Base-by-base conservation (phyloP, 306 rosid genomes). In the Delonix regia region DNA sequence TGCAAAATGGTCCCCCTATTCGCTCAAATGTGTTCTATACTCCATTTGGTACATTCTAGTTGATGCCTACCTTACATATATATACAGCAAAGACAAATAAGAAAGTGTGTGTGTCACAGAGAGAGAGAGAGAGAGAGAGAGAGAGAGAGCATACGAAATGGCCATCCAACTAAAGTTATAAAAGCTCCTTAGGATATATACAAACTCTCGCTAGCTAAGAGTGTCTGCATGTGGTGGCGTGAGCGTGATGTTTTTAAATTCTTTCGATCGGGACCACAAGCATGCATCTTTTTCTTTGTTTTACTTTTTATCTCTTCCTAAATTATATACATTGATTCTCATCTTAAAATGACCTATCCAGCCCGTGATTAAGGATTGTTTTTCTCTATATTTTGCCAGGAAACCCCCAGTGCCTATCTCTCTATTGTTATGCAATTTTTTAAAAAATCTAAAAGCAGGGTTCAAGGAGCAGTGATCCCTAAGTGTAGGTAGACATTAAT, bases 221-320 rank as follows among this genome's bases (percentile, higher is more conserved):
- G 84, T 81, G 88, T 84, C 81, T 88, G 85, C 92, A 89, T 89
- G 89, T 87, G 97, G 90, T 86, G 84, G 89, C 85, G 88, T 87
- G 90, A 83, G 97, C 84, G 88, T 87, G 89, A 91, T 83, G 75
- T 53, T 86, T 86, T 86, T 89, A 76, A 84, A 85, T 84, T 84
- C 60, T 42, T 42, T 28, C 53, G 0, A 65, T 14, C 34, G 55
- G 52, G 90, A 88, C 93, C 97, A 89, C 92, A 81, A 63, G 78
- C 84, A 84, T 56, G 73, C 84, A 53, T 38, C 70, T 83, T 71
- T 84, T 81, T 74, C 62, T 39, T 81, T 82, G 67, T 85, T 78
- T 80, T 74, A 80, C 83, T 69, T 78, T 76, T 72, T 82, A 64
- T 82, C 77, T 42, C 49, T 62, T 48, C 47, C 27, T 69, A 74